A percentile compares a stretch with the other conserved stretches of the same genome.
phyloP scores from a whole-genome alignment of 768 basidiomycete genomes.

The Chiua virens region DNA sequence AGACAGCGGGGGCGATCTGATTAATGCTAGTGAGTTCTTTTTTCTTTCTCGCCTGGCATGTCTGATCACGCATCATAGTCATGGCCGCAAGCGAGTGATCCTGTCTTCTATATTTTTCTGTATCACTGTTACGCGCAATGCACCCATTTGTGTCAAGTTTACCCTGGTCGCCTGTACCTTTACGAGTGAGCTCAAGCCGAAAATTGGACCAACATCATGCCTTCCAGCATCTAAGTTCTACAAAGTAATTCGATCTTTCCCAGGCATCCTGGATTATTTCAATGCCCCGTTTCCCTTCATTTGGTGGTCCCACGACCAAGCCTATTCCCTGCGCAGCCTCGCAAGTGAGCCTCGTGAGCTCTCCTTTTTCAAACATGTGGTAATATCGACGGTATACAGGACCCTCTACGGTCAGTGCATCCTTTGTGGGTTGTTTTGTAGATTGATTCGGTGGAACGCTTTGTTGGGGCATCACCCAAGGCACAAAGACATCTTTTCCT shows the following conservation, averaged over 20 bases:
- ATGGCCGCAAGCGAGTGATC: conserved; percentile 90
- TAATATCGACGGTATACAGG: conserved; percentile 86
- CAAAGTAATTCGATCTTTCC: conserved; percentile 89
- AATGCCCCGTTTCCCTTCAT: conserved; percentile 42
- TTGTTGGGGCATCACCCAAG: conserved; percentile 69
- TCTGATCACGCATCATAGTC: conserved; percentile 46
- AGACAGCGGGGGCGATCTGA: conserved; percentile 90
- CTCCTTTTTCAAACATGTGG: conserved; percentile 88
- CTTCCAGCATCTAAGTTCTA: conserved; percentile 71
- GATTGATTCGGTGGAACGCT: conserved; percentile 17
- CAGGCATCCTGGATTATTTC: conserved; percentile 74
- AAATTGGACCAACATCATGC: conserved; percentile 20
- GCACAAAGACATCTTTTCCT: conserved; percentile 86
- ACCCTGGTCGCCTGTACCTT: background rate
- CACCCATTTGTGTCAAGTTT: conserved; percentile 13
- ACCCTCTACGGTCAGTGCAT: background rate
- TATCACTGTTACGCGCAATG: conserved; percentile 28
- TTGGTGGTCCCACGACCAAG: conserved; percentile 47
- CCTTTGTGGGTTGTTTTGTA: conserved; percentile 4
- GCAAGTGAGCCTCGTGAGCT: conserved; percentile 61
- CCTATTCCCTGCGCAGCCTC: conserved; percentile 63
- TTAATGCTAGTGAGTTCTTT: conserved; percentile 85
- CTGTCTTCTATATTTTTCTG: conserved; percentile 32
- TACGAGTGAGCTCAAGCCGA: conserved; percentile 2
- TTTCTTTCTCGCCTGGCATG: background rate